Percentiles rank a stretch among this genome's conserved stretches.
These are phyloP conservation scores for Agrocybe pediades DNA, from an alignment of 768 basidiomycete species.

Conservation along the genomic window DNA sequence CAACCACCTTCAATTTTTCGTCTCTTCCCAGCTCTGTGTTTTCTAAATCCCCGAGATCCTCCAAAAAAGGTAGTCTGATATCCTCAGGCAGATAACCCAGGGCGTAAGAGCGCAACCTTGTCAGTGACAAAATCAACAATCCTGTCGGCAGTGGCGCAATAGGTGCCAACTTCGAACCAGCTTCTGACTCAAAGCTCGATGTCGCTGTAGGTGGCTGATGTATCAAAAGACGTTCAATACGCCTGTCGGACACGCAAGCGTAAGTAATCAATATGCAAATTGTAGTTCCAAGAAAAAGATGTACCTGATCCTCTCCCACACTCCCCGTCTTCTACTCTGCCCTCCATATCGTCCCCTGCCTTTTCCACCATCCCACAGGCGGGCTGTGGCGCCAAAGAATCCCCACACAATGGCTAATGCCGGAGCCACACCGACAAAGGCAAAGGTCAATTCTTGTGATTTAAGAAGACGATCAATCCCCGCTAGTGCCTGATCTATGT, in stretches of 20 bases:
- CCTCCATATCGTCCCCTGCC: conserved; percentile 62
- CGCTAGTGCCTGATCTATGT: conserved; percentile 85
- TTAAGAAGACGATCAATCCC: conserved; percentile 94
- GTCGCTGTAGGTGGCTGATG: conserved; percentile 7
- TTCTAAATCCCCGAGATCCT: conserved; percentile 83
- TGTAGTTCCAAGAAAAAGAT: conserved; percentile 1
- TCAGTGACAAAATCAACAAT: conserved; percentile 18
- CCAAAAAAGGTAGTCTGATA: conserved; percentile 73
- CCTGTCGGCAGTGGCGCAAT: conserved; percentile 68
- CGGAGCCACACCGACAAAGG: conserved; percentile 95
- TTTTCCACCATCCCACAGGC: conserved; percentile 50
- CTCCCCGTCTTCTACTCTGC: conserved; percentile 47
- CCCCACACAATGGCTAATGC: conserved; percentile 72
- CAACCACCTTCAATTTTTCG: conserved; percentile 77
- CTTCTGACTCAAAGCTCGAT: not conserved
- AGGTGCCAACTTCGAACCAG: conserved; percentile 23
- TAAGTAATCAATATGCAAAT: not conserved
- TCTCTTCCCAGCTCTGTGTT: conserved; percentile 64
- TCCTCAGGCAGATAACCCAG: conserved; percentile 37
- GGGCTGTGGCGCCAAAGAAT: conserved; percentile 50
- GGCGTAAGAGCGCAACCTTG: conserved; percentile 17
- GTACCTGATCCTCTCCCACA: conserved; percentile 75
- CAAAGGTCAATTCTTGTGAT: conserved; percentile 94
- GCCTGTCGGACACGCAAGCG: conserved; percentile 32
- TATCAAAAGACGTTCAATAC: conserved; percentile 70